These are phyloP conservation scores for Claviceps sp. DNA, from an alignment of 2,329 filamentous ascomycete species.

Conservation along the genomic window DNA sequence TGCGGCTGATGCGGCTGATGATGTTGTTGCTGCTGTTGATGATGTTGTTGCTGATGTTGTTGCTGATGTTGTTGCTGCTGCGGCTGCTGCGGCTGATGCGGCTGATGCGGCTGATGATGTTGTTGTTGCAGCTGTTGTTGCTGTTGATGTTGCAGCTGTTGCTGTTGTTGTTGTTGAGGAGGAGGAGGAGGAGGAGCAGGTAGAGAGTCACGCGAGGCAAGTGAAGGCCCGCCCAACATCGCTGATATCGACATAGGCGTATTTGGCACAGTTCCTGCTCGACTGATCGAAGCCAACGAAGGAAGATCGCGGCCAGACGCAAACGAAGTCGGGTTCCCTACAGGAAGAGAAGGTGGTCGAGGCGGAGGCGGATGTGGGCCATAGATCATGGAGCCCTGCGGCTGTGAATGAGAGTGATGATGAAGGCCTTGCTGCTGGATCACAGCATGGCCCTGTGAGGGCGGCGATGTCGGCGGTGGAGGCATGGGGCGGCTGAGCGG, in stretches of 20 bases:
- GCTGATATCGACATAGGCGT: conserved; percentile 50
- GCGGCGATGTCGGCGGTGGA: conserved; percentile 30
- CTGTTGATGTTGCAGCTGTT: conserved; percentile 27
- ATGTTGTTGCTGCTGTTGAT: conserved; percentile 25
- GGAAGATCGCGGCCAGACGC: conserved; percentile 38
- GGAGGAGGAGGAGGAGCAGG: conserved; percentile 19
- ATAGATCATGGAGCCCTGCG: conserved; percentile 25
- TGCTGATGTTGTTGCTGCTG: conserved; percentile 17
- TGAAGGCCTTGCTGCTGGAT: conserved; percentile 14
- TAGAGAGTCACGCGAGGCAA: conserved; percentile 28
- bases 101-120: conserved; percentile 19
- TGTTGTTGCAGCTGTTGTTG: conserved; percentile 28
- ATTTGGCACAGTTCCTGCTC: conserved; percentile 30
- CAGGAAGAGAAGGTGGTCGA: conserved; percentile 27
- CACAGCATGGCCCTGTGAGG: conserved; percentile 18
- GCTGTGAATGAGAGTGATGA: conserved; percentile 13
- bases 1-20: conserved; percentile 26
- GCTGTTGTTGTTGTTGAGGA: conserved; percentile 9
- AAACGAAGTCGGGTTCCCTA: conserved; percentile 31
- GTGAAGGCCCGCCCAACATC: conserved; percentile 41
- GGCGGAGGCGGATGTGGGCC: conserved; percentile 34
- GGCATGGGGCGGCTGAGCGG: conserved; percentile 34
- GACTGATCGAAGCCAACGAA: conserved; percentile 34
- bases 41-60: conserved; percentile 20
- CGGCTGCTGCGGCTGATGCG: no score